Percentiles rank a stretch among this genome's conserved stretches.
phyloP scores from a whole-genome alignment of 768 basidiomycete genomes.

The Rubroboletus satanas region DNA sequence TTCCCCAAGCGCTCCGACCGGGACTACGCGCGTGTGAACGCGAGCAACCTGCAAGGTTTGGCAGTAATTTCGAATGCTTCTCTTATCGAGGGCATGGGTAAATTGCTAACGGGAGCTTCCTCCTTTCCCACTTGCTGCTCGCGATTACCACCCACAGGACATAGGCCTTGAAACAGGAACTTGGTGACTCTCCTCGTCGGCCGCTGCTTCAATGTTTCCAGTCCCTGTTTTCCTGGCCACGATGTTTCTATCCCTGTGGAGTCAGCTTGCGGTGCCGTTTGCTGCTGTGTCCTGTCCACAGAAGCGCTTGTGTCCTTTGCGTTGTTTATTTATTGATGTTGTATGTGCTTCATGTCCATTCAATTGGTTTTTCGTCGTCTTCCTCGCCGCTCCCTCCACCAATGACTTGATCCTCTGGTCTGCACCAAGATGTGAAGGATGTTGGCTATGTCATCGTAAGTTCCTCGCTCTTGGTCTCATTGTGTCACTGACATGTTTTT shows the following conservation, averaged over 20 bases:
- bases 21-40: slow-evolving; percentile 33
- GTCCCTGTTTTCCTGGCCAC: slow-evolving; percentile 23
- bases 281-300: slow-evolving; percentile 26
- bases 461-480: slow-evolving; percentile 17
- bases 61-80: slow-evolving; percentile 22
- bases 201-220: slow-evolving; percentile 19
- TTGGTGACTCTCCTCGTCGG: slow-evolving; percentile 22
- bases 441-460: slow-evolving; percentile 94
- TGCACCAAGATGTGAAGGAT: slow-evolving; percentile 90
- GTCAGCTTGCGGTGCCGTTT: slow-evolving; percentile 11
- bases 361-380: slow-evolving; percentile 7
- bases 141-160: slow-evolving; percentile 26
- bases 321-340: slow-evolving; percentile 32
- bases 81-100: slow-evolving; percentile 18
- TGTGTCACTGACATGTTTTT: slow-evolving; percentile 6
- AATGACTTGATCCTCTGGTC: slow-evolving; percentile 31
- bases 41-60: slow-evolving; percentile 29
- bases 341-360: slow-evolving; percentile 32
- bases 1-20: slow-evolving; percentile 32
- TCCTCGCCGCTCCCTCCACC: slow-evolving; percentile 22
- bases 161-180: slow-evolving; percentile 21
- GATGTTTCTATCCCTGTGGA: slow-evolving; percentile 24
- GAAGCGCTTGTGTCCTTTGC: slow-evolving; percentile 31
- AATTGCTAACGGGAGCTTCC: slow-evolving; percentile 19
- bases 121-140: slow-evolving; percentile 20